Percentiles rank a stretch among this genome's conserved stretches.
phyloP scores from a whole-genome alignment of 2,329 filamentous ascomycete genomes.

The Hypoxylon sp. region DNA sequence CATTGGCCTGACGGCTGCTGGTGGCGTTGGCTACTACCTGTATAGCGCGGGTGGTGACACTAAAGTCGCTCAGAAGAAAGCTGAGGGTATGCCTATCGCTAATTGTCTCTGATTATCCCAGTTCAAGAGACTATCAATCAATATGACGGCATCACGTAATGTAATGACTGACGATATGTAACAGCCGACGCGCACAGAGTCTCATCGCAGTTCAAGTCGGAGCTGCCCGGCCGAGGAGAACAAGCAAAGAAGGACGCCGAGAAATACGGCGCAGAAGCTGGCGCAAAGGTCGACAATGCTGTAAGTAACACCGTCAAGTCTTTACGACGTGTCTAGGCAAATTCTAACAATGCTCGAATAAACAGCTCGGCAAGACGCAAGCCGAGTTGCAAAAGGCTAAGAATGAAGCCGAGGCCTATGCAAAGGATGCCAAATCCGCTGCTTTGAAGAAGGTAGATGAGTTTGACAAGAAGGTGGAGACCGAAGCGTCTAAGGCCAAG shows the following conservation, averaged over 20 bases:
- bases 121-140: conserved; percentile 1
- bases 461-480: conserved; percentile 85
- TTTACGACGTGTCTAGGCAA: background rate
- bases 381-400: conserved; percentile 73
- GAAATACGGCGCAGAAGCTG: conserved; percentile 72
- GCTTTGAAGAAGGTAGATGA: conserved; percentile 82
- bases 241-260: conserved; percentile 76
- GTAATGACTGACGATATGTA: conserved; percentile 28
- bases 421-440: conserved; percentile 74
- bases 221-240: conserved; percentile 73
- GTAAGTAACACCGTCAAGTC: conserved; percentile 64
- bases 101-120: background rate
- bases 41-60: conserved; percentile 87
- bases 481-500: conserved; percentile 86
- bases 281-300: conserved; percentile 76
- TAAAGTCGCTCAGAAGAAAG: conserved; percentile 86
- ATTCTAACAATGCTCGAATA: conserved; percentile 42
- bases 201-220: conserved; percentile 75
- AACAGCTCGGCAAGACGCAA: conserved; percentile 74
- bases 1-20: conserved; percentile 74
- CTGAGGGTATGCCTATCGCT: conserved; percentile 74
- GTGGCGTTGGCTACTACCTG: conserved; percentile 88
- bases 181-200: conserved; percentile 83
- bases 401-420: conserved; percentile 70
- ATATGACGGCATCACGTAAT: background rate